Evolutionary conservation across 1,284 basidiomycete genomes (phyloP), one percentile per base, ranked within the genome.

Genomic region (Sporisorium sorghi): DNA sequence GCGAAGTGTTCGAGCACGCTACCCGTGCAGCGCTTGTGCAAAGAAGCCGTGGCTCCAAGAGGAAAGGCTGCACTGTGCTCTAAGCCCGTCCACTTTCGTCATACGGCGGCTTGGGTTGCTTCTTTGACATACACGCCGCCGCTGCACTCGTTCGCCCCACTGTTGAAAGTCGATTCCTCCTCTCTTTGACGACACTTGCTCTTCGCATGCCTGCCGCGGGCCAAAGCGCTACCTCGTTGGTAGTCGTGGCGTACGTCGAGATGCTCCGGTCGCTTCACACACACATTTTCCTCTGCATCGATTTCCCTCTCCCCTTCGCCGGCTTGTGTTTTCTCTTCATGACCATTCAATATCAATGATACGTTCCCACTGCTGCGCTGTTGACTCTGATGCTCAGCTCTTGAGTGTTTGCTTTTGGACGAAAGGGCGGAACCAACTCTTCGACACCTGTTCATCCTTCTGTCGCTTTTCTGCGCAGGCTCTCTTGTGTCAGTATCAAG

Each of bases 1-100:
- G 92, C 76, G 93, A 95, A 85, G 93, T 94, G 42, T 95, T 96
- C 88, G 92, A 94, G 86, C 90, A 91, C 75, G 93, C 93, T 43
- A 93, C 92, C 57, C 89, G 91, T 76, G 90, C 91, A 55, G 92
- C 92, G 46, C 88, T 94, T 50, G 75, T 80, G 37, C 87, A 91
- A 61, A 87, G 77, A 76, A 83, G 80, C 60, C 73, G 78, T 32
- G 79, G 81, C 50, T 72, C 76, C 63, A 72, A 85, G 85, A 83
- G 87, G 86, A 83, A 86, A 85, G 77, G 73, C 61, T 89, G 88
- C 77, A 85, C 90, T 71, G 87, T 90, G 62, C 86, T 90, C 83
- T 90, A 87, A 86, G 21, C 15, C 73, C 21, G 30, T 14, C 21
- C 11, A 21, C 28, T 37, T 21, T 35, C 47, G 47, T 49, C 19